A percentile compares a stretch with the other conserved stretches of the same genome.
phyloP scores from a whole-genome alignment of 2,329 filamentous ascomycete genomes.

The Beauveria rudraprayagi region DNA sequence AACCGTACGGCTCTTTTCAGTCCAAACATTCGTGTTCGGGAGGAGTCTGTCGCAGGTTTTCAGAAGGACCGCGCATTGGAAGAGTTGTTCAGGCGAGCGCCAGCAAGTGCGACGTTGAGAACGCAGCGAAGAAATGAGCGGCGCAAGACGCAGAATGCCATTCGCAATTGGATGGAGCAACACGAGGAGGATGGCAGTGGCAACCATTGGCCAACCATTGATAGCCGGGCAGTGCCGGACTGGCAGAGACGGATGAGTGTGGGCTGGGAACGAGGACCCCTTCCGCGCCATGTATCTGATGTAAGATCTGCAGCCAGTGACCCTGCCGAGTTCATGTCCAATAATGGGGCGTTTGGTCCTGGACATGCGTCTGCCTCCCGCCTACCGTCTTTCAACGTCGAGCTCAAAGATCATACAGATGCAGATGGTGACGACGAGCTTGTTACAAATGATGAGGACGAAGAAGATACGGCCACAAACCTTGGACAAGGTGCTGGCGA shows the following conservation, averaged over 20 bases:
- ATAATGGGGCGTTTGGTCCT: slow-evolving; percentile 29
- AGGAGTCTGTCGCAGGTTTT: slow-evolving; percentile 80
- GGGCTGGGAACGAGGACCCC: slow-evolving; percentile 38
- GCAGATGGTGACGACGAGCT: slow-evolving; percentile 86
- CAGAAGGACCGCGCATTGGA: slow-evolving; percentile 86
- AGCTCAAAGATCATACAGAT: slow-evolving; percentile 60
- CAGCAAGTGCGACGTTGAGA: slow-evolving; percentile 53
- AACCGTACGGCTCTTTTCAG: slow-evolving; percentile 61
- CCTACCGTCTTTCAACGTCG: slow-evolving; percentile 22
- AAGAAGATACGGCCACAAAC: slow-evolving; percentile 45
- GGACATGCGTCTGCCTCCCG: slow-evolving; percentile 31
- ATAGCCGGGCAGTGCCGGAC: slow-evolving; percentile 34
- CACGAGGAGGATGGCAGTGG: slow-evolving; percentile 44
- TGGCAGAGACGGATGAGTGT: slow-evolving; percentile 48
- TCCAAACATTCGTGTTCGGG: slow-evolving; percentile 62
- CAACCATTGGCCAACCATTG: slow-evolving; percentile 42
- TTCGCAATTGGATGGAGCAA: slow-evolving; percentile 84
- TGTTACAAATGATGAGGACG: slow-evolving; percentile 70
- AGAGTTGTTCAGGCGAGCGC: slow-evolving; percentile 76
- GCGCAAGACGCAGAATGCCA: slow-evolving; percentile 69
- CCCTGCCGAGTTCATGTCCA: slow-evolving; percentile 54
- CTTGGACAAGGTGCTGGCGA: slow-evolving; percentile 25
- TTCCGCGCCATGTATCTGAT: slow-evolving; percentile 45
- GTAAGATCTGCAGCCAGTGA: slow-evolving; percentile 54
- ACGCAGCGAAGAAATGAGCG: slow-evolving; percentile 56